A percentile compares a stretch with the other conserved stretches of the same genome.
Evolutionary conservation across 192 early-diverging fungal species (phyloP).

Genomic region (Coemansia sp.): DNA sequence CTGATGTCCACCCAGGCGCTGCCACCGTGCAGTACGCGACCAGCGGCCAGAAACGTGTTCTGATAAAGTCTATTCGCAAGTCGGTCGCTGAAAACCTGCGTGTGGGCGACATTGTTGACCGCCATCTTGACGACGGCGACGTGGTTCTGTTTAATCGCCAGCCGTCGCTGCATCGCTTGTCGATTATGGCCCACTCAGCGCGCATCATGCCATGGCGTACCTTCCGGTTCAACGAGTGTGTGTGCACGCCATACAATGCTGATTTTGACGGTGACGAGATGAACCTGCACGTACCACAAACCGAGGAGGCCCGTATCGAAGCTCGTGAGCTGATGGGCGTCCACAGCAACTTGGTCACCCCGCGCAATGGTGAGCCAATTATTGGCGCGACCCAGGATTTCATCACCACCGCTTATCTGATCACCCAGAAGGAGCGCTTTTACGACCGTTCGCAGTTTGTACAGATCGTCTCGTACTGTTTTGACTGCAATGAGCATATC

Average conservation of each 20-base stretch:
- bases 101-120: slow-evolving; percentile 90
- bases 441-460: slow-evolving; percentile 92
- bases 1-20: slow-evolving; percentile 90
- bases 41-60: slow-evolving; percentile 60
- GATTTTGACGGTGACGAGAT: slow-evolving; percentile 99
- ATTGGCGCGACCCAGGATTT: slow-evolving; percentile 99
- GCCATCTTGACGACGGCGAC: slow-evolving; percentile 92
- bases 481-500: slow-evolving; percentile 78
- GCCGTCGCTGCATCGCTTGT: slow-evolving; percentile 94
- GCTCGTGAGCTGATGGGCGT: slow-evolving; percentile 95
- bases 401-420: slow-evolving; percentile 91
- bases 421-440: slow-evolving; percentile 92
- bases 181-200: slow-evolving; percentile 96
- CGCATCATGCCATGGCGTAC: slow-evolving; percentile 93
- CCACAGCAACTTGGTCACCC: slow-evolving; percentile 96
- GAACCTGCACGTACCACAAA: slow-evolving; percentile 99
- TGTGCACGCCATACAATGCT: slow-evolving; percentile 99
- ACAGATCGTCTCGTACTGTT: slow-evolving; percentile 90
- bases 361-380: slow-evolving; percentile 96
- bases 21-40: slow-evolving; percentile 69
- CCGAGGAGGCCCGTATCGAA: slow-evolving; percentile 96
- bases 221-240: slow-evolving; percentile 99
- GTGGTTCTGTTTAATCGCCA: slow-evolving; percentile 98
- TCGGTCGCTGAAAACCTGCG: slow-evolving; percentile 69
- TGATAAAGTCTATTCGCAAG: slow-evolving; percentile 75